Conservation (phyloP, 371 early-diverging fungal species). For the Lichtheimia hyalospora region DNA sequence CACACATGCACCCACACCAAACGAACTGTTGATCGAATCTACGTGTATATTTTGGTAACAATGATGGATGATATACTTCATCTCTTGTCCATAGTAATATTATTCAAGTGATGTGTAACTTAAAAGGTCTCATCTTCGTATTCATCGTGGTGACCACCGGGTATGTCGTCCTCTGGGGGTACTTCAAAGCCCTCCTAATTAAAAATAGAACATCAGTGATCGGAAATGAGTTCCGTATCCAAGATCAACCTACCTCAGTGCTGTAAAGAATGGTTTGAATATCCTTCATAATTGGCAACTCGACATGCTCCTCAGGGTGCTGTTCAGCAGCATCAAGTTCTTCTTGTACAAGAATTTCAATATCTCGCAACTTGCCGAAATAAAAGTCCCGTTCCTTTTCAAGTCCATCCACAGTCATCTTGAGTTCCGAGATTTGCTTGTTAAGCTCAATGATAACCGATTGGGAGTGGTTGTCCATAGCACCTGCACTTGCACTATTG, state of each 20-base stretch:
- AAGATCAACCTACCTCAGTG: constrained; percentile 59
- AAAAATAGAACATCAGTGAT: not conserved
- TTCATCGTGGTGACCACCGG: constrained; percentile 25
- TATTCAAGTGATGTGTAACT: constrained; percentile 7
- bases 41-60: not conserved
- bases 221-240: not conserved
- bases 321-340: constrained; percentile 47
- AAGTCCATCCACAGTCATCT: constrained; percentile 77
- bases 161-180: constrained; percentile 38
- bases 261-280: constrained; percentile 84
- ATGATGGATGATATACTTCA: too few species aligned
- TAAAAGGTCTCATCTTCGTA: constrained; percentile 60
- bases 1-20: constrained; percentile 1
- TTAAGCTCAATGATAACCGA: constrained; percentile 63
- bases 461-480: constrained; percentile 24
- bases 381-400: constrained; percentile 96
- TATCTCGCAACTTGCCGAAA: constrained; percentile 86
- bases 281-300: constrained; percentile 58
- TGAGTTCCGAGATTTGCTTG: constrained; percentile 74
- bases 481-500: constrained; percentile 21
- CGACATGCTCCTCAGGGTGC: constrained; percentile 24
- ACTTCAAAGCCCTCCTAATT: constrained; percentile 46
- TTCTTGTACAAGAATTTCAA: constrained; percentile 88
- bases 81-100: constrained; percentile 1
- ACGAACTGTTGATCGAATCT: not conserved